Evolutionary conservation across 106 monocot species (phyloP), one percentile per base, ranked within the genome.

Genomic region (Gastrodia elata): DNA sequence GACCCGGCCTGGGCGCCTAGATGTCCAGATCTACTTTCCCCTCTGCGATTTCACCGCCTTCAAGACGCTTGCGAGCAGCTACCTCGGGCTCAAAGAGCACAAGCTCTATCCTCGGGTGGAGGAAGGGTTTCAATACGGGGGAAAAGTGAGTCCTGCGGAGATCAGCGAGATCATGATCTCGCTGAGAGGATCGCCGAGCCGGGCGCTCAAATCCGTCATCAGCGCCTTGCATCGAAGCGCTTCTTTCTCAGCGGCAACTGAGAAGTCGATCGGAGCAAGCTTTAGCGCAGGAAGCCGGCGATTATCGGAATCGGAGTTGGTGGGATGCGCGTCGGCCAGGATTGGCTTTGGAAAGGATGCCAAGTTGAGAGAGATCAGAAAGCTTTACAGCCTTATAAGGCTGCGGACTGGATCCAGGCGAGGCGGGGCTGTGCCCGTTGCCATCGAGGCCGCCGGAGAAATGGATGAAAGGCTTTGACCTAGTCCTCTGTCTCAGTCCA

Each of bases 101-200:
- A 73, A 52, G 52, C 74, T 58, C 26, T 65, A 75, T 22, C 69
- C 39, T 11, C 69, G 34, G 30, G 84, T 85, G 61, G 85, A 72
- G 8, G 89, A 83, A 76, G 77, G 15, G 46, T 43, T 93, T 42
- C 79, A 89, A 1, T n/a, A 9, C 30, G 76, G 84, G 71, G 85
- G 79, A 2, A 41, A 68, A 33, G 64, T 90, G 11, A 93, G 89
- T 20, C 93, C 93, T 35, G 93, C 93, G 1, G 93, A 93, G 9
- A 46, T 88, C 14, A 86, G 91, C 2, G 94, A 94, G 82, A 64
- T 90, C 41, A 85, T 91, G 88, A 83, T 91, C 13, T 85, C 91
- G 1, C 74, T 85, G 79, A 52, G 80, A 44, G 59, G 77, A 6
- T 91, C 91, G 3, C 91, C 91, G 16, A 85, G 79, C 72, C 71